Evolutionary conservation across 2,329 filamentous ascomycete species (phyloP), one percentile per base, ranked within the genome.

Genomic region (Lasiodiplodia sp.): DNA sequence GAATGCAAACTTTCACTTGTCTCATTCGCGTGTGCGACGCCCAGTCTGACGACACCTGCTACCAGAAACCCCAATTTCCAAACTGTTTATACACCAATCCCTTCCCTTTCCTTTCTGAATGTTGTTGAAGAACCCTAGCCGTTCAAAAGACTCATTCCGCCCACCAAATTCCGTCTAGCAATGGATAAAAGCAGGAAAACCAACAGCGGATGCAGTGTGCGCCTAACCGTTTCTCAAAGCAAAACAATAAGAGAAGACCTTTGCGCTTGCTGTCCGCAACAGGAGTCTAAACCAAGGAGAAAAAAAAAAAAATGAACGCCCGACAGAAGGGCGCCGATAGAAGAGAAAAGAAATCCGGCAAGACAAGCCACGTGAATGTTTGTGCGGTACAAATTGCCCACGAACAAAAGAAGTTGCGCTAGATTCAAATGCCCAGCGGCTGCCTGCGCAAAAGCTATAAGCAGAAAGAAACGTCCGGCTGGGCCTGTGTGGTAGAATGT

Each of bases 401-500:
- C 44, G 51, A 64, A 31, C 60, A 53, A 34, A 12, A 60, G 47
- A 57, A 25, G 8, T 34, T 52, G 28, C 52, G 44, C 23, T 47
- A 44, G 14, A 49, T 37, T 49, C 60, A 23, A 64, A 64, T 64
- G 60, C 47, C 28, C 60, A 64, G 60, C 60, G 25, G 28, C 12
- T 21, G 60, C 44, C 12, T 47, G 60, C 14, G 57, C 57, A 62
- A 47, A 12, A 62, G 57, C 44, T 21, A 8, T 21, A 4, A 10
- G 44, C 44, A 47, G 44, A 10, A 49, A 25, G 8, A 64, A 12
- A 11, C n/a, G 21, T 25, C 38, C 16, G 23, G 58, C 58, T 62
- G 58, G 60, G 40, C 60, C 60, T 64, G 60, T 64, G 60, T 52
- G 12, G 31, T 37, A 49, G 58, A 63, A 64, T 47, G n/a, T 18